These are phyloP conservation scores for Barbatosphaeria neglecta DNA, from an alignment of 495 filamentous ascomycete species.

Conservation along the genomic window DNA sequence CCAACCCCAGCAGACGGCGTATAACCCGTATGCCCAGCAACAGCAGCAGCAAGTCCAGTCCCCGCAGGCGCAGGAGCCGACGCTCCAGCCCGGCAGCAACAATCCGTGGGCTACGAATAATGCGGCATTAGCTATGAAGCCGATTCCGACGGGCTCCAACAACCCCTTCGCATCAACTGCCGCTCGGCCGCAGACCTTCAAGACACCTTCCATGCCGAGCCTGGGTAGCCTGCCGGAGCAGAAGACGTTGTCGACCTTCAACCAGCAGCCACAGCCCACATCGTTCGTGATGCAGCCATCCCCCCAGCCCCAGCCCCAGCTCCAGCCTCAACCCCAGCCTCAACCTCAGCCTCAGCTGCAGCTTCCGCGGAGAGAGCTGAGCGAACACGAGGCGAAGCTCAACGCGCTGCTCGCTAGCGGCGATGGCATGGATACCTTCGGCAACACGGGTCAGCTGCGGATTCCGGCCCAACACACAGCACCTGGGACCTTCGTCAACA, in stretches of 20 bases:
- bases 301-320: constrained; percentile 10
- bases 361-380: constrained; percentile 43
- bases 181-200: constrained; percentile 35
- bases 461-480: constrained; percentile 96
- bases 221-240: constrained; percentile 62
- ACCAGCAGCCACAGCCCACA: constrained; percentile 15
- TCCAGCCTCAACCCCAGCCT: constrained; percentile 10
- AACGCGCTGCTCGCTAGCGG: constrained; percentile 81
- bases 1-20: constrained; percentile 65
- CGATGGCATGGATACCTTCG: constrained; percentile 93
- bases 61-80: constrained; percentile 46
- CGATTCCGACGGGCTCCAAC: constrained; percentile 79
- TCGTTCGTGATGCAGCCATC: too few relatives aligned
- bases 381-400: constrained; percentile 74
- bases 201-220: constrained; percentile 45
- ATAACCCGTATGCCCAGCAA: constrained; percentile 59
- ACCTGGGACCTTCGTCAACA: constrained; percentile 94
- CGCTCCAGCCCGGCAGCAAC: constrained; percentile 62
- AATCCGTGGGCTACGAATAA: constrained; percentile 64
- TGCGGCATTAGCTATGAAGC: constrained; percentile 37
- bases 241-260: constrained; percentile 45
- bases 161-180: constrained; percentile 71
- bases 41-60: constrained; percentile 35
- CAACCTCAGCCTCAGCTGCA: constrained; percentile 27
- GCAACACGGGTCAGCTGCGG: constrained; percentile 86